A percentile compares a stretch with the other conserved stretches of the same genome.
Evolutionary conservation across 768 basidiomycete genomes (phyloP).

Genomic region (Leccinum fibrillosum): DNA sequence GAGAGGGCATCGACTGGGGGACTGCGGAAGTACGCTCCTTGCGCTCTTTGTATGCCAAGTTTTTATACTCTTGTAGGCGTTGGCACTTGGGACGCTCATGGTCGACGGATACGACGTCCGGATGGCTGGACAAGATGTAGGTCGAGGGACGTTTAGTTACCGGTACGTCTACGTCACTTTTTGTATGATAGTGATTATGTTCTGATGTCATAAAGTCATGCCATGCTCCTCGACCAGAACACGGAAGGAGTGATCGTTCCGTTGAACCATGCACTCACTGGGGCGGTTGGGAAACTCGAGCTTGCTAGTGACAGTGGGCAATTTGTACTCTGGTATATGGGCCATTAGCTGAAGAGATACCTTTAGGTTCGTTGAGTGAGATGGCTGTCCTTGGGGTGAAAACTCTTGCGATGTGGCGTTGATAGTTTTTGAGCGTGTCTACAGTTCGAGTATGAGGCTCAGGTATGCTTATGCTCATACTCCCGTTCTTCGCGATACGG

Average conservation of each 20-base stretch:
- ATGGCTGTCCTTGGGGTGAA: constrained; percentile 83
- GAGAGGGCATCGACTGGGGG: constrained; percentile 81
- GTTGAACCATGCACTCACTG: constrained; percentile 61
- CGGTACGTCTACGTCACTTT: constrained; percentile 35
- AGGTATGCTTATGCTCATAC: constrained; percentile 40
- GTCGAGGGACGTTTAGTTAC: constrained; percentile 86
- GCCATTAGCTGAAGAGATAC: not conserved
- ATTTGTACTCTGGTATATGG: not conserved
- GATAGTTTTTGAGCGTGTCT: constrained; percentile 1
- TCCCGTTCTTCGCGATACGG: not conserved
- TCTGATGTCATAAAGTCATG: constrained; percentile 49
- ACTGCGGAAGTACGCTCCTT: constrained; percentile 68
- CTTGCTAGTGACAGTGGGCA: constrained; percentile 81
- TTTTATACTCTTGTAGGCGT: constrained; percentile 43
- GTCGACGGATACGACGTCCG: constrained; percentile 78
- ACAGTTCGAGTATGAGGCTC: constrained; percentile 91
- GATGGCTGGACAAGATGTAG: constrained; percentile 92
- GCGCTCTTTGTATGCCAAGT: not conserved
- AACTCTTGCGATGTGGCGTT: constrained; percentile 1
- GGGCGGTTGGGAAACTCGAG: constrained; percentile 66
- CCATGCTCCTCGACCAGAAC: constrained; percentile 88
- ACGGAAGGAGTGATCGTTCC: constrained; percentile 80
- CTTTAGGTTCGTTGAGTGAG: constrained; percentile 79
- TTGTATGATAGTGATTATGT: not conserved
- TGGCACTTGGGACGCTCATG: constrained; percentile 88